A percentile compares a stretch with the other conserved stretches of the same genome.
Evolutionary conservation across 768 basidiomycete genomes (phyloP).

Genomic region (Boletus sp.): DNA sequence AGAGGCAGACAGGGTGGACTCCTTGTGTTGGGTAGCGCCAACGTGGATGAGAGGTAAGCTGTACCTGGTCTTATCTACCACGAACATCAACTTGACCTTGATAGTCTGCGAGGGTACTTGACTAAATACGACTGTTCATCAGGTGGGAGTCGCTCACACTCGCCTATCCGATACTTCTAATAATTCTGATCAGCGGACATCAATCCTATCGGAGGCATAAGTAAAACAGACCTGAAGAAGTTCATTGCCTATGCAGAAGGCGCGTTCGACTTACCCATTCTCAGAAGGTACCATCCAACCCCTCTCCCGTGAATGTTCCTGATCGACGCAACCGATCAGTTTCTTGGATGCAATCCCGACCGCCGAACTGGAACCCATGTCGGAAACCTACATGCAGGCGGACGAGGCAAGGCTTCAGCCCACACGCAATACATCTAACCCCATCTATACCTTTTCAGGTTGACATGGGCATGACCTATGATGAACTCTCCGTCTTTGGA

Average conservation of each 20-base stretch:
- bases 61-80: not conserved
- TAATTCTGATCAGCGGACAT: slow-evolving; percentile 67
- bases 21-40: slow-evolving; percentile 95
- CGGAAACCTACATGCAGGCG: slow-evolving; percentile 89
- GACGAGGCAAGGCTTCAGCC: slow-evolving; percentile 66
- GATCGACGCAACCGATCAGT: slow-evolving; percentile 38
- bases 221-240: slow-evolving; percentile 94
- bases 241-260: slow-evolving; percentile 85
- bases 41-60: slow-evolving; percentile 91
- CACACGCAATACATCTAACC: not conserved
- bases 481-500: slow-evolving; percentile 92
- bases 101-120: slow-evolving; percentile 88
- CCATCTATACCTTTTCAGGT: slow-evolving; percentile 45
- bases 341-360: slow-evolving; percentile 93
- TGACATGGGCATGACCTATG: slow-evolving; percentile 99
- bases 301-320: not conserved
- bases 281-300: slow-evolving; percentile 56
- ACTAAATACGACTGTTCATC: slow-evolving; percentile 98
- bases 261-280: slow-evolving; percentile 81
- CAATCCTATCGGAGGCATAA: slow-evolving; percentile 97
- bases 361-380: slow-evolving; percentile 94
- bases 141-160: slow-evolving; percentile 39
- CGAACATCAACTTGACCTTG: not conserved
- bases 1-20: slow-evolving; percentile 81
- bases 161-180: not conserved